phyloP scores from a whole-genome alignment of 257 asterid genomes.

The Nicotiana obtusifolia region DNA sequence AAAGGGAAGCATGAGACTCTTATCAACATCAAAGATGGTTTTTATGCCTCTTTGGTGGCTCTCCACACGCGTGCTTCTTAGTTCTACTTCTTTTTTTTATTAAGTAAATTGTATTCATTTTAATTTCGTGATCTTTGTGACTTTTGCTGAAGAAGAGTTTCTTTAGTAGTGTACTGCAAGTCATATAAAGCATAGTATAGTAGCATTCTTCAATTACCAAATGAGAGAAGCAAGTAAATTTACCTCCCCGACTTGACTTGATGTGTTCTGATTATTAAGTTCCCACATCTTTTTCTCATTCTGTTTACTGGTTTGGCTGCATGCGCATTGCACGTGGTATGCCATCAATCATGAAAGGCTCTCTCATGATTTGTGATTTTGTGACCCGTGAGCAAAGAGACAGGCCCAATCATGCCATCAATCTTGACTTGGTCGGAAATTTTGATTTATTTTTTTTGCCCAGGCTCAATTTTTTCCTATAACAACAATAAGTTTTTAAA shows the following conservation, averaged over 20 bases:
- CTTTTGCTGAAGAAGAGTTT: not conserved
- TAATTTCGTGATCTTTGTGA: not conserved
- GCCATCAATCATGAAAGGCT: too few relatives aligned
- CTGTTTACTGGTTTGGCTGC: too few relatives aligned
- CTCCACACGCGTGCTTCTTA: constrained; percentile 47
- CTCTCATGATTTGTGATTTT: too few relatives aligned
- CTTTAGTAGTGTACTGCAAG: not conserved
- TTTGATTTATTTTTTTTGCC: too few relatives aligned
- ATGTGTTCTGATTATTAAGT: too few relatives aligned
- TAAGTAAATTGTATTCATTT: not conserved
- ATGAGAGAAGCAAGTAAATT: too few relatives aligned
- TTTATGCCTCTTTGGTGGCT: constrained; percentile 63
- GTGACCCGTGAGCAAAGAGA: too few relatives aligned
- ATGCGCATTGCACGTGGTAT: not conserved
- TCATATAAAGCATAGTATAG: not conserved
- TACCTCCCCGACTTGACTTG: too few relatives aligned
- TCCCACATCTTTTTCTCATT: not conserved
- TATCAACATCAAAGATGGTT: constrained; percentile 54
- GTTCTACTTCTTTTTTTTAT: not conserved
- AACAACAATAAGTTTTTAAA: too few relatives aligned
- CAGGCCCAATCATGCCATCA: too few relatives aligned
- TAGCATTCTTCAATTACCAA: not conserved
- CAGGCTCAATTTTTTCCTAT: too few relatives aligned
- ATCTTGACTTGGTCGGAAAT: too few relatives aligned
- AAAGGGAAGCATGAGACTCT: constrained; percentile 70